Conservation (phyloP, 257 asterid genomes). For the Solanum bukasovii region DNA sequence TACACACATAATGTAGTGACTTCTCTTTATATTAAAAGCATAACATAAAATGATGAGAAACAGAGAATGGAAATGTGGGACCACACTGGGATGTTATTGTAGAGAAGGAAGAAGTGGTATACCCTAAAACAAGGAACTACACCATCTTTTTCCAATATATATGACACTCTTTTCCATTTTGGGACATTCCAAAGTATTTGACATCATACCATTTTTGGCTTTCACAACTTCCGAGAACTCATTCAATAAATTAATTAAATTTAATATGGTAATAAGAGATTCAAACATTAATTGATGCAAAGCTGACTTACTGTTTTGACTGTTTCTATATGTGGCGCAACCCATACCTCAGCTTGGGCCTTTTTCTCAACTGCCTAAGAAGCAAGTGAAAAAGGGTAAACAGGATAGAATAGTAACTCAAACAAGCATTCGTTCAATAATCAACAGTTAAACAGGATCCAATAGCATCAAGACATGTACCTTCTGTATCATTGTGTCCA, state of each 20-base stretch:
- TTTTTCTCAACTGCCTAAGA: conserved; percentile 66
- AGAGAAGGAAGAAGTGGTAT: neutral
- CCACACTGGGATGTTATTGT: neutral
- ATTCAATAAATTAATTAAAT: neutral
- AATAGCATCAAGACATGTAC: conserved; percentile 21
- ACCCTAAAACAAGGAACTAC: neutral
- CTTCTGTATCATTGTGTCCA: conserved; percentile 48
- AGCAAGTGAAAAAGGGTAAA: neutral
- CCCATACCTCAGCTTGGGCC: conserved; percentile 74
- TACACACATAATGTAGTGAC: neutral
- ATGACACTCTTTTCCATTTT: neutral
- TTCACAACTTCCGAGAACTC: neutral
- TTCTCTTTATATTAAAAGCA: neutral
- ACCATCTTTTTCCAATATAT: neutral
- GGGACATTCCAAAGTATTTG: neutral
- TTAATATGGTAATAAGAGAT: neutral
- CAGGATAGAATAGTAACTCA: neutral
- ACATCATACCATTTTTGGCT: neutral
- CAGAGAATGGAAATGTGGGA: neutral
- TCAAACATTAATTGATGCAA: neutral
- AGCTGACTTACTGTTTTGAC: conserved; percentile 56
- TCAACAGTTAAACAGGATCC: neutral
- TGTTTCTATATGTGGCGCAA: conserved; percentile 78
- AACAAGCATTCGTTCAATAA: conserved; percentile 4
- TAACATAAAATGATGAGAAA: neutral